Conservation (phyloP, 2,329 filamentous ascomycete species). For the Cordyceps pruinosa region DNA sequence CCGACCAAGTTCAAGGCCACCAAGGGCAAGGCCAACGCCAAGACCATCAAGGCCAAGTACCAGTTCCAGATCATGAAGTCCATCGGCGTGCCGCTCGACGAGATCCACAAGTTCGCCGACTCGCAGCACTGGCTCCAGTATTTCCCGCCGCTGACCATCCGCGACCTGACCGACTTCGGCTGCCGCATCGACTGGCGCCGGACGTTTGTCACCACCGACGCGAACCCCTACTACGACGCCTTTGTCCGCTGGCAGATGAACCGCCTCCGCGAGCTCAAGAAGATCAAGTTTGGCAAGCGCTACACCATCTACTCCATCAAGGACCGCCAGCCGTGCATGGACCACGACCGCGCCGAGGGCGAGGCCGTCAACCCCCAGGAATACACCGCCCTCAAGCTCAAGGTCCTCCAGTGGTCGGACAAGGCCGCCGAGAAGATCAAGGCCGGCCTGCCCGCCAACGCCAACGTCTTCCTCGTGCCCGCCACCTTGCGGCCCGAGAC, state of each 20-base stretch:
- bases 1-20: conserved; percentile 86
- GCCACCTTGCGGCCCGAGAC: conserved; percentile 93
- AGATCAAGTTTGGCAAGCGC: conserved; percentile 88
- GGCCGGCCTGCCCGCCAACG: conserved; percentile 69
- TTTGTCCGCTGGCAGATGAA: conserved; percentile 98
- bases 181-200: conserved; percentile 88
- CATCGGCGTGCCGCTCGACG: conserved; percentile 75
- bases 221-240: conserved; percentile 92
- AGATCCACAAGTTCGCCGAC: conserved; percentile 91
- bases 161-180: conserved; percentile 77
- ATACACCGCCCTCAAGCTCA: conserved; percentile 87
- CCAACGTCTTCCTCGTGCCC: conserved; percentile 81
- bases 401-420: conserved; percentile 82
- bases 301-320: conserved; percentile 75
- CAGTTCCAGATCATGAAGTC: conserved; percentile 94
- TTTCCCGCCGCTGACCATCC: conserved; percentile 59
- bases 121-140: conserved; percentile 85
- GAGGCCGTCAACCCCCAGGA: conserved; percentile 67
- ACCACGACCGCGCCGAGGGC: conserved; percentile 40
- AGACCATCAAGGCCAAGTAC: conserved; percentile 90
- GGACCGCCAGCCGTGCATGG: conserved; percentile 40
- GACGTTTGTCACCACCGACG: conserved; percentile 89
- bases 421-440: conserved; percentile 64
- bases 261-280: conserved; percentile 77
- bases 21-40: conserved; percentile 86